Percentiles rank a stretch among this genome's conserved stretches.
These are phyloP conservation scores for Nakazawaea holstii DNA, from an alignment of 805 yeast species.

Conservation along the genomic window DNA sequence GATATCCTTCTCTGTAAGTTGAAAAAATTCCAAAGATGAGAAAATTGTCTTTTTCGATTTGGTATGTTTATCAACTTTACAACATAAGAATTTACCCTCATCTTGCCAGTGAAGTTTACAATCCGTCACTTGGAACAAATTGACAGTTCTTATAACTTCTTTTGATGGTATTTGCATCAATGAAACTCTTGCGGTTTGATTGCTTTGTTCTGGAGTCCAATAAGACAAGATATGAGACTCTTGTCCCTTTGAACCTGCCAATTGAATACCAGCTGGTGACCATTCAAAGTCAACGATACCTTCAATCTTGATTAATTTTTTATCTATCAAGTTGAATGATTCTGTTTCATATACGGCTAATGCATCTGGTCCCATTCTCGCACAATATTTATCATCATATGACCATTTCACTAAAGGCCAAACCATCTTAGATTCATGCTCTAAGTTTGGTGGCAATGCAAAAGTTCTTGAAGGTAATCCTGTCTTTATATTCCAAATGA, in stretches of 20 bases:
- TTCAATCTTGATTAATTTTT: conserved; percentile 76
- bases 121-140: conserved; percentile 90
- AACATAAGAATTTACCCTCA: conserved; percentile 77
- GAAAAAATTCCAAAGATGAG: conserved; percentile 89
- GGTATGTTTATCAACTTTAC: conserved; percentile 94
- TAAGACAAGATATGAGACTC: conserved; percentile 69
- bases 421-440: conserved; percentile 60
- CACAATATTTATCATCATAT: conserved; percentile 85
- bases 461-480: conserved; percentile 85
- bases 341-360: conserved; percentile 83
- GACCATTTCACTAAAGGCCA: conserved; percentile 99
- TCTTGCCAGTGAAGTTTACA: conserved; percentile 94
- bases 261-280: conserved; percentile 82
- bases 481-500: conserved; percentile 85
- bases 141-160: conserved; percentile 81
- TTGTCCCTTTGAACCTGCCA: conserved; percentile 48
- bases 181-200: conserved; percentile 93
- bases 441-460: conserved; percentile 76
- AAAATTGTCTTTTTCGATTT: conserved; percentile 89
- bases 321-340: conserved; percentile 75
- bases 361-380: conserved; percentile 91
- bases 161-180: conserved; percentile 83
- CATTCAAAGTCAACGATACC: conserved; percentile 90
- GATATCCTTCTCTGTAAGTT: conserved; percentile 78
- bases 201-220: conserved; percentile 92